Conservation (phyloP, 495 filamentous ascomycete species). For the Wilcoxina mikolae region DNA sequence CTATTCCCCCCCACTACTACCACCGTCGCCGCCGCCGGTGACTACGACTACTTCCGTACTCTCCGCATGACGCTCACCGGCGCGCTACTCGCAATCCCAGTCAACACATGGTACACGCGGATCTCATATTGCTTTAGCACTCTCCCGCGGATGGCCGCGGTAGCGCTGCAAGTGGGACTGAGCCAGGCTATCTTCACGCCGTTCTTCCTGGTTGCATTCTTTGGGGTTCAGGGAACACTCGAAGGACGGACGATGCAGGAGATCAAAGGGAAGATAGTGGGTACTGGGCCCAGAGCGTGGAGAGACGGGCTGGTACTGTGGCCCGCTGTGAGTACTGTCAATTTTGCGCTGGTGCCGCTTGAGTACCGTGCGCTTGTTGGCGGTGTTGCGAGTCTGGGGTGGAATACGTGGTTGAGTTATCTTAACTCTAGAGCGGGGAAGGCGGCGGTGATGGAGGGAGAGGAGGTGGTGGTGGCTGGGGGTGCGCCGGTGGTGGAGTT, state of each 20-base stretch:
- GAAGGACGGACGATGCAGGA: slow-evolving; percentile 43
- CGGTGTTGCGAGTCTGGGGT: slow-evolving; percentile 32
- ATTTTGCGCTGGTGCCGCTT: slow-evolving; percentile 64
- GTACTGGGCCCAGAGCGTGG: slow-evolving; percentile 62
- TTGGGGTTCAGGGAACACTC: slow-evolving; percentile 56
- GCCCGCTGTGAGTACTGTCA: slow-evolving; percentile 79
- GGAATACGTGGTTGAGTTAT: slow-evolving; percentile 12
- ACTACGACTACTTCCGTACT: slow-evolving; percentile 58
- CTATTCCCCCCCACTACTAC: slow-evolving; percentile 31
- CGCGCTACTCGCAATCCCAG: slow-evolving; percentile 53
- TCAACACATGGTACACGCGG: slow-evolving; percentile 55
- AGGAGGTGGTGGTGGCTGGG: not conserved
- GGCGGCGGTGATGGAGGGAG: not conserved
- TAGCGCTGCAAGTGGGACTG: slow-evolving; percentile 60
- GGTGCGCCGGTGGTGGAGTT: not conserved
- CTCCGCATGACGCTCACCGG: slow-evolving; percentile 60
- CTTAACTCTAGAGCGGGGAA: not conserved
- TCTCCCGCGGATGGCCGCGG: slow-evolving; percentile 48
- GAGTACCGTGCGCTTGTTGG: slow-evolving; percentile 69
- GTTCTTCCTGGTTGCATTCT: slow-evolving; percentile 83
- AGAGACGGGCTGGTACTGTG: slow-evolving; percentile 75
- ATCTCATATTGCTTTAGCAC: slow-evolving; percentile 4
- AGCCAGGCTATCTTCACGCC: slow-evolving; percentile 77
- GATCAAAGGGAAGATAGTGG: slow-evolving; percentile 51
- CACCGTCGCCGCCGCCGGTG: slow-evolving; percentile 32